Evolutionary conservation across 345 rosid genomes (phyloP), one percentile per base, ranked within the genome.

Genomic region (Citrus trifoliata): DNA sequence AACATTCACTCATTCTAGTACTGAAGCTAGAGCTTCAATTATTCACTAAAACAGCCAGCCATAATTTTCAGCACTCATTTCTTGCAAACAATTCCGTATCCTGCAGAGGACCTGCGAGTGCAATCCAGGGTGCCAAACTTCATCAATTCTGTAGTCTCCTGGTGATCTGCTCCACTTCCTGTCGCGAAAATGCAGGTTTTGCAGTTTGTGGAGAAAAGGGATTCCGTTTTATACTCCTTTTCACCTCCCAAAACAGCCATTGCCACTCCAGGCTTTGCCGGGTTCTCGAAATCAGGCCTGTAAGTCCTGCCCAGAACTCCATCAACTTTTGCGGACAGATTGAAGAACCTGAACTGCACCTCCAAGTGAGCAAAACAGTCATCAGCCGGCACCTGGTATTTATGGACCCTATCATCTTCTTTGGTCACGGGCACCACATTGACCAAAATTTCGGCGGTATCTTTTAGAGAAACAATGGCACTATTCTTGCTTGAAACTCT

Each of bases 11-110:
- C 60, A 73, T 74, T 61, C 69, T 22, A 75, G 21, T 66, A 46
- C 6, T 25, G 67, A 75, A 63, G 70, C 32, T 28, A 46, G 37
- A 24, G 76, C 78, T 63, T 63, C 78, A 27, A 63, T 75, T 48
- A 62, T 63, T 46, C 42, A 46, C 30, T 62, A 4, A 59, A 18
- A 48, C 21, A 27, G 27, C 0, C 40, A 25, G 53, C 56, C 51
- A 28, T 7, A 3, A 3, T 4, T 16, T 25, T 16, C 46, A 65
- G 70, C 61, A 14, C 24, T 79, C 42, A 79, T 71, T 75, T 82
- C 82, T 72, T 71, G 82, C 82, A 82, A 40, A 82, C 79, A 63
- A 79, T 75, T 38, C 85, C 85, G 51, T 79, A 75, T 25, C 85
- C 80, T 13, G 74, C 76, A 60, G 78, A 33, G 51, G 82, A 73